phyloP scores from a whole-genome alignment of 345 rosid species.

The Lepidium aucheri region DNA sequence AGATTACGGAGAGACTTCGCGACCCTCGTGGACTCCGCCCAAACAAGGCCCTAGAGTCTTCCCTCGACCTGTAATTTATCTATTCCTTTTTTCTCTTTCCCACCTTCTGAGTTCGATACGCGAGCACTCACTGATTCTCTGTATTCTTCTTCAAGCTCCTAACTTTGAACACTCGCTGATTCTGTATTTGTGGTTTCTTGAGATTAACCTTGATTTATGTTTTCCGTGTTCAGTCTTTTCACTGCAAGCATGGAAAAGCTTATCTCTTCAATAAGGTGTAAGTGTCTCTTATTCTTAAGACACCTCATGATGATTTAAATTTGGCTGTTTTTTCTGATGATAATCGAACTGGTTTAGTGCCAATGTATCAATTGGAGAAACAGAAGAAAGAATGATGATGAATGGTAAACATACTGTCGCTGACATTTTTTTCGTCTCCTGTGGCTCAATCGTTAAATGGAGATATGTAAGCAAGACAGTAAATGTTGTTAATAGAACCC shows the following conservation, averaged over 20 bases:
- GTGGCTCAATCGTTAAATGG: constrained; percentile 98
- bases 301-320: constrained; percentile 1
- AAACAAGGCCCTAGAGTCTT: too few species aligned
- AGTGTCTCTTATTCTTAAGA: constrained; percentile 41
- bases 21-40: too few species aligned
- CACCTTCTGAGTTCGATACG: too few species aligned
- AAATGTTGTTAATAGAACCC: neutral
- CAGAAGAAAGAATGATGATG: constrained; percentile 78
- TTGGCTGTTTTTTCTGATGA: neutral
- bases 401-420: constrained; percentile 86
- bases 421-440: constrained; percentile 88
- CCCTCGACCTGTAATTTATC: too few species aligned
- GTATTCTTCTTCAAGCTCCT: neutral
- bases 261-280: constrained; percentile 97
- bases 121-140: too few species aligned
- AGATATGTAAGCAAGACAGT: constrained; percentile 63
- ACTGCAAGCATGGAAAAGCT: constrained; percentile 88
- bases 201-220: constrained; percentile 3
- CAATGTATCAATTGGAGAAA: constrained; percentile 61
- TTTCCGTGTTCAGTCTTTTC: constrained; percentile 60
- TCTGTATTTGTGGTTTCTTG: neutral
- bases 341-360: constrained; percentile 35
- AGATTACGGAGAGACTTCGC: too few species aligned
- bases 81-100: too few species aligned
- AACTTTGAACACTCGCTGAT: neutral